A percentile compares a stretch with the other conserved stretches of the same genome.
phyloP scores from a whole-genome alignment of 1,139 yeast genomes.

The Yamadazyma pseudoaaseri region DNA sequence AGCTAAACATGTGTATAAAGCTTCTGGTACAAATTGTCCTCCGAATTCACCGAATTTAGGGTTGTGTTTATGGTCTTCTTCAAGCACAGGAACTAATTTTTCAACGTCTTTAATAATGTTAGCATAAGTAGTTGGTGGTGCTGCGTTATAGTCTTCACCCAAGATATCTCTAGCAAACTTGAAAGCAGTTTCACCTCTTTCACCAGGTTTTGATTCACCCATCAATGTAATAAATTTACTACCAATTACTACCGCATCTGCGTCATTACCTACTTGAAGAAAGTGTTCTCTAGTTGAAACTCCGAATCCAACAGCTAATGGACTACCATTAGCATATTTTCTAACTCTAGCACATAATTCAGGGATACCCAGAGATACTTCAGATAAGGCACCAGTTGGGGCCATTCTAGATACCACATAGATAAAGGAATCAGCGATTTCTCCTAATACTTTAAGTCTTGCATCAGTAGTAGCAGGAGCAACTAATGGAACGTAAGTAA shows the following conservation, averaged over 20 bases:
- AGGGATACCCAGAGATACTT: conserved; percentile 64
- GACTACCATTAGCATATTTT: conserved; percentile 68
- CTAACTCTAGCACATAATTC: conserved; percentile 75
- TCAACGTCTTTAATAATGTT: conserved; percentile 25
- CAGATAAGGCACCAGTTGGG: conserved; percentile 82
- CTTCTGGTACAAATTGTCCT: conserved; percentile 98
- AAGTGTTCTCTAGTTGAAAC: conserved; percentile 92
- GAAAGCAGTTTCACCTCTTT: conserved; percentile 60
- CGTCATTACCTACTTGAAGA: conserved; percentile 68
- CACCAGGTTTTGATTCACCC: conserved; percentile 61
- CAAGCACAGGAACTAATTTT: conserved; percentile 40
- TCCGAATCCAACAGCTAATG: conserved; percentile 97
- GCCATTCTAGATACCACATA: conserved; percentile 98
- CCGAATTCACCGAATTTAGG: conserved; percentile 93
- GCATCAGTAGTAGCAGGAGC: conserved; percentile 97
- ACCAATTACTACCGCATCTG: conserved; percentile 97
- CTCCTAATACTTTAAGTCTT: conserved; percentile 71
- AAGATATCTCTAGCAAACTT: conserved; percentile 68
- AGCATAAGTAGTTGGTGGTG: conserved; percentile 29
- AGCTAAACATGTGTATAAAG: conserved; percentile 83
- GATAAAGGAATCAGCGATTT: conserved; percentile 90
- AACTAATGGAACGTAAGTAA: conserved; percentile 87
- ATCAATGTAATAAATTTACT: conserved; percentile 74
- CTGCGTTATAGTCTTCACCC: conserved; percentile 53
- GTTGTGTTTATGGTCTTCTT: conserved; percentile 57